Conservation (phyloP, 352 stramenopile species). For the Phytopythium sindhum region DNA sequence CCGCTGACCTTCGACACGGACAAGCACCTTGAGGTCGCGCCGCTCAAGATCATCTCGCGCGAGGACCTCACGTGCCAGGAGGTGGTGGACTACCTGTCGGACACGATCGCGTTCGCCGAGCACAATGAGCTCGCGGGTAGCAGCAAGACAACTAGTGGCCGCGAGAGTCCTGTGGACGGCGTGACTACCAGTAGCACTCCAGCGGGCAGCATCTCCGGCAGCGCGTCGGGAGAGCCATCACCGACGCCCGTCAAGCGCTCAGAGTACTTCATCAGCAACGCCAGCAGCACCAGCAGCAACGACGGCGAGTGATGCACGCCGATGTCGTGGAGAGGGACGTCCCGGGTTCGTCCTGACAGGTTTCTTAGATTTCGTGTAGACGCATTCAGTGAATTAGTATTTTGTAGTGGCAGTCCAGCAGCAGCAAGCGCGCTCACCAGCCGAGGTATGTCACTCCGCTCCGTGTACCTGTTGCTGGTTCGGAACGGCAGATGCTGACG, state of each 20-base stretch:
- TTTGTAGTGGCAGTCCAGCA: neutral
- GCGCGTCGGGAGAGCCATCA: conserved; percentile 13
- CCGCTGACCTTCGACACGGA: conserved; percentile 52
- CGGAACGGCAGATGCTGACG: neutral
- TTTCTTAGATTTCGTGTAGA: neutral
- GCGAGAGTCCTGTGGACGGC: conserved; percentile 21
- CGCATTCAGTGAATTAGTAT: neutral
- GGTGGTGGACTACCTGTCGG: conserved; percentile 79
- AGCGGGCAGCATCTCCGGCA: neutral
- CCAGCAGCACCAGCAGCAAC: conserved; percentile 50
- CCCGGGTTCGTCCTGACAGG: neutral
- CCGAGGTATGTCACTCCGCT: neutral
- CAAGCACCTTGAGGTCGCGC: conserved; percentile 67
- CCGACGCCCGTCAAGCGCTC: conserved; percentile 43
- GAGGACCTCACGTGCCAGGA: conserved; percentile 81
- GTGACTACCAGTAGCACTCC: neutral
- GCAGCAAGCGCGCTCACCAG: too few species aligned
- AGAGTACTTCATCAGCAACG: conserved; percentile 51
- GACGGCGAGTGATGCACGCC: conserved; percentile 11
- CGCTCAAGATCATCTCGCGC: conserved; percentile 79
- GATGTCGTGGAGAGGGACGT: neutral
- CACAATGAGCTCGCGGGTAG: conserved; percentile 44
- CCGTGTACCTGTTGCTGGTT: too few species aligned
- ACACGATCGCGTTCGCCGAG: conserved; percentile 74
- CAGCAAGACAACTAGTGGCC: conserved; percentile 23